phyloP scores from a whole-genome alignment of 257 asterid genomes.

The Ophiorrhiza pumila region DNA sequence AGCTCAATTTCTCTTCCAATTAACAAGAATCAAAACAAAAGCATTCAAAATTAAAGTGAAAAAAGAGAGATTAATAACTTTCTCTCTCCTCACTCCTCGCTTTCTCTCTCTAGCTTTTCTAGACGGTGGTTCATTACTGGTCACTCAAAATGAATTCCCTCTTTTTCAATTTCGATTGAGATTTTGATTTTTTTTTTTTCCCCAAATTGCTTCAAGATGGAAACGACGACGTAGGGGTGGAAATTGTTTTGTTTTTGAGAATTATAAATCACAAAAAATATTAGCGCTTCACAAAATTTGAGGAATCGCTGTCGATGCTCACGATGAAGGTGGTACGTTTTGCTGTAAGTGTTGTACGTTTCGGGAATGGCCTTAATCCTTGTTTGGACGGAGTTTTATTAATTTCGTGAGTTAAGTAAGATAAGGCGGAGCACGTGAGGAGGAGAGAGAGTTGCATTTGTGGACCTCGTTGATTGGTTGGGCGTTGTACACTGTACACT shows the following conservation, averaged over 20 bases:
- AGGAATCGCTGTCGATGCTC: conserved; percentile 34
- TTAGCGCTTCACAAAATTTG: conserved; percentile 29
- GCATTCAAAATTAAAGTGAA: conserved; percentile 13
- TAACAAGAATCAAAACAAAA: conserved; percentile 7
- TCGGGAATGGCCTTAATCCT: background rate
- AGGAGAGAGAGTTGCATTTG: conserved; percentile 3
- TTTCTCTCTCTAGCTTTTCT: conserved; percentile 20
- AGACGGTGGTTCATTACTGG: conserved; percentile 7
- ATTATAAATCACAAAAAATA: conserved; percentile 43
- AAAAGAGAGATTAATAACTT: conserved; percentile 14
- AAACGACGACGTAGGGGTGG: conserved; percentile 15
- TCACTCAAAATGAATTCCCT: conserved; percentile 22
- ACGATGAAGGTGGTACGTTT: conserved; percentile 4
- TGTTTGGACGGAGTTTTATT: background rate
- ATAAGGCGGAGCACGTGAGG: background rate
- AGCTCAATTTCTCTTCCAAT: background rate
- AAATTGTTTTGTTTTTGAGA: conserved; percentile 26
- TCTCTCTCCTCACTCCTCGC: conserved; percentile 16
- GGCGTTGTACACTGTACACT: background rate
- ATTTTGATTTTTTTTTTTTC: background rate
- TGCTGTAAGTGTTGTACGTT: background rate
- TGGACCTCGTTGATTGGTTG: conserved; percentile 3
- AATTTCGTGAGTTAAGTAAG: background rate
- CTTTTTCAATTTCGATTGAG: conserved; percentile 16
- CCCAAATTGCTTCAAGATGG: background rate